These are phyloP conservation scores for Gentiana macrophylla DNA, from an alignment of 257 asterid species.

Conservation along the genomic window DNA sequence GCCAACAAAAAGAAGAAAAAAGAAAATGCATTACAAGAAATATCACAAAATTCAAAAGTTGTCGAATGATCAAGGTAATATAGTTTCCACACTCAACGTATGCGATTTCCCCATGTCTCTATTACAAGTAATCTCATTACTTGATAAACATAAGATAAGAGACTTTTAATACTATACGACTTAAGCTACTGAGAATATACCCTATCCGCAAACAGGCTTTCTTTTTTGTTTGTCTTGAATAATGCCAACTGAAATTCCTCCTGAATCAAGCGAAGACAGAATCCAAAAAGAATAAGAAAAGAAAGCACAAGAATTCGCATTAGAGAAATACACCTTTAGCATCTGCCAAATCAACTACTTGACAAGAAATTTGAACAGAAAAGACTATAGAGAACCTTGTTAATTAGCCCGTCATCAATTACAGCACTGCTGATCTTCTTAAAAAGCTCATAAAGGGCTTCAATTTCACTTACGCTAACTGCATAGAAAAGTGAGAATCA, in stretches of 20 bases:
- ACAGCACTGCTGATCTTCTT: conserved; percentile 99
- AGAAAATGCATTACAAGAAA: no score
- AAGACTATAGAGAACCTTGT: conserved; percentile 48
- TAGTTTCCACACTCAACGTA: no score
- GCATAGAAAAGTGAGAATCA: conserved; percentile 19
- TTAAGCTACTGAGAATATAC: conserved; percentile 23
- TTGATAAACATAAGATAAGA: background rate
- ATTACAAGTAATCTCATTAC: background rate
- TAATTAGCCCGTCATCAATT: conserved; percentile 93
- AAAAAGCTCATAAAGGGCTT: conserved; percentile 92
- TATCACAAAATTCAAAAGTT: no score
- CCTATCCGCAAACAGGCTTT: conserved; percentile 97
- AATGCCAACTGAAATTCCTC: conserved; percentile 96
- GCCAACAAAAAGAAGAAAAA: no score
- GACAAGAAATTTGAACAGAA: background rate
- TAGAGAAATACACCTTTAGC: background rate
- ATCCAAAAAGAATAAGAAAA: conserved; percentile 5
- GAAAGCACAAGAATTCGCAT: background rate
- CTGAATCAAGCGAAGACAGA: conserved; percentile 31
- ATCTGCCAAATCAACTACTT: background rate
- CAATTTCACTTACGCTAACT: conserved; percentile 98
- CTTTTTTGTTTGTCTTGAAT: conserved; percentile 94
- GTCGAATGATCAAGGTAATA: no score
- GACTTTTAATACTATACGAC: background rate
- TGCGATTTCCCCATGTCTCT: no score